Conservation (phyloP, 805 yeast genomes). For the Blastobotrys muscicola region DNA sequence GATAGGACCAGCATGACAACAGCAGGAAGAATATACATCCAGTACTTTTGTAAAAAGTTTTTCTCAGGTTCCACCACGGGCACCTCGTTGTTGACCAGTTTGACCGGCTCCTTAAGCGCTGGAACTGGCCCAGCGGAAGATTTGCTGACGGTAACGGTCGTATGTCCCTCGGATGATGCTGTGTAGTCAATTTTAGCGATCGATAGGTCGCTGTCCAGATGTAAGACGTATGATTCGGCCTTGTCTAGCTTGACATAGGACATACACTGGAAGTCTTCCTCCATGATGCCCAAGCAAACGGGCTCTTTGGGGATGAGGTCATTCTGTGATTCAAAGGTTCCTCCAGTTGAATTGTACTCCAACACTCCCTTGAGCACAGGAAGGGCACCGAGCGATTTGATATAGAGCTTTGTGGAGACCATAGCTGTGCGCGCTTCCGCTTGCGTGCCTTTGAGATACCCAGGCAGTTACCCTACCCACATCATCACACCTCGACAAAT, state of each 20-base stretch:
- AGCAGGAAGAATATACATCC: slow-evolving; percentile 22
- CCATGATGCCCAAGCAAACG: neutral
- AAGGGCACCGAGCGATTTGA: no score
- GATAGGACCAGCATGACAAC: slow-evolving; percentile 17
- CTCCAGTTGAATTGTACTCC: no score
- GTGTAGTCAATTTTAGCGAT: slow-evolving; percentile 9
- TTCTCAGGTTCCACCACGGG: slow-evolving; percentile 17
- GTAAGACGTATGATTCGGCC: neutral
- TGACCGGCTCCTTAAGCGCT: slow-evolving; percentile 14
- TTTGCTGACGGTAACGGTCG: neutral
- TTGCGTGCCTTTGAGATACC: no score
- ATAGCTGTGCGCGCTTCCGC: no score
- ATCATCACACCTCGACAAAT: no score
- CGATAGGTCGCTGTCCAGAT: neutral
- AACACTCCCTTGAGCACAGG: no score
- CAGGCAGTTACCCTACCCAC: no score
- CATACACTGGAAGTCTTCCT: neutral
- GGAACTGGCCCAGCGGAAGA: slow-evolving; percentile 15
- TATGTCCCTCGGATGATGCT: neutral
- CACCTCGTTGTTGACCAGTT: slow-evolving; percentile 20
- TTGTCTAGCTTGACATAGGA: neutral
- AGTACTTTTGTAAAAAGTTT: slow-evolving; percentile 23
- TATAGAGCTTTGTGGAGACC: no score
- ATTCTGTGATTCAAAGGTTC: no score
- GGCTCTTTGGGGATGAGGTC: no score